Evolutionary conservation across 352 stramenopile genomes (phyloP).

Genomic region (Pythium apleroticum): DNA sequence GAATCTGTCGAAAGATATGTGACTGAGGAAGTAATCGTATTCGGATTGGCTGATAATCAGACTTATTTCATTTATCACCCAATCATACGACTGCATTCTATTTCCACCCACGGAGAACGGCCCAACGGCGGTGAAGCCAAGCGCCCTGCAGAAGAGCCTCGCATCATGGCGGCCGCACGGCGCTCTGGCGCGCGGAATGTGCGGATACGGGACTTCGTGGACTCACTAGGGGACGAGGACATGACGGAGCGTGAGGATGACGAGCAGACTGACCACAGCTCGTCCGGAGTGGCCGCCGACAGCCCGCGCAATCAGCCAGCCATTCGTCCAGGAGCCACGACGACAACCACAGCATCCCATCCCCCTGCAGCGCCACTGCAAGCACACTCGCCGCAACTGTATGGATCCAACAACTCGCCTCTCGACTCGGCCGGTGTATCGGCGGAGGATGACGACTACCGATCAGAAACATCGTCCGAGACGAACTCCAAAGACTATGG

Average conservation of each 20-base stretch:
- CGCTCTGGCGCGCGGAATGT: slow-evolving; percentile 6
- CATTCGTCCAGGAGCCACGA: not conserved
- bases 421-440: slow-evolving; percentile 52
- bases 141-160: not conserved
- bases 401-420: slow-evolving; percentile 37
- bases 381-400: slow-evolving; percentile 20
- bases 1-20: slow-evolving; percentile 33
- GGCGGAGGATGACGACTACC: slow-evolving; percentile 76
- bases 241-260: slow-evolving; percentile 33
- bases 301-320: slow-evolving; percentile 18
- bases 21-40: slow-evolving; percentile 1
- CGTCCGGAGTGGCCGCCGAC: slow-evolving; percentile 19
- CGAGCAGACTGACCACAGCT: slow-evolving; percentile 30
- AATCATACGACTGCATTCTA: slow-evolving; percentile 17
- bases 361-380: not conserved
- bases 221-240: slow-evolving; percentile 23
- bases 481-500: slow-evolving; percentile 35
- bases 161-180: not conserved
- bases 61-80: slow-evolving; percentile 5
- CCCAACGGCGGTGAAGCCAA: not conserved
- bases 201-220: slow-evolving; percentile 13
- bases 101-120: slow-evolving; percentile 1
- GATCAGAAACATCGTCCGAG: slow-evolving; percentile 69
- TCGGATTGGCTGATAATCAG: slow-evolving; percentile 20
- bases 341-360: not conserved